A percentile compares a stretch with the other conserved stretches of the same genome.
Evolutionary conservation across 805 yeast genomes (phyloP).

Genomic region (Pachysolen tannophilus): DNA sequence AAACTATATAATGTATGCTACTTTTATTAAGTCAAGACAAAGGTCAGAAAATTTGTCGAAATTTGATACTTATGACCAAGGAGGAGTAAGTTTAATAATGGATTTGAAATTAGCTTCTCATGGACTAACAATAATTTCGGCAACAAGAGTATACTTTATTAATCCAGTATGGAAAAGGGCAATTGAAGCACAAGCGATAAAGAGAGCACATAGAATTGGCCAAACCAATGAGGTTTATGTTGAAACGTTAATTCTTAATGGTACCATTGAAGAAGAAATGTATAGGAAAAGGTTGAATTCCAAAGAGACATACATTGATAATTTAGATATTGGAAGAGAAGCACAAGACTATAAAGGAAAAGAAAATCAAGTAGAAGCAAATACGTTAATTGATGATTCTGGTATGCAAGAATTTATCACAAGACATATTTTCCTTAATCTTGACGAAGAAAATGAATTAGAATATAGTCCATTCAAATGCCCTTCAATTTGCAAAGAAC

Average conservation of each 20-base stretch:
- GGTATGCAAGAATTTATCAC: slow-evolving; percentile 52
- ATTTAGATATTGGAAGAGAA: slow-evolving; percentile 13
- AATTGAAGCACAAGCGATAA: slow-evolving; percentile 68
- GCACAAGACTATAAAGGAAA: slow-evolving; percentile 12
- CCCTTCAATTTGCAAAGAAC: slow-evolving; percentile 15
- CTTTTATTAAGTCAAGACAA: slow-evolving; percentile 42
- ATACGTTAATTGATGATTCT: slow-evolving; percentile 46
- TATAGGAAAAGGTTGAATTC: slow-evolving; percentile 28
- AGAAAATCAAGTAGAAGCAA: slow-evolving; percentile 6
- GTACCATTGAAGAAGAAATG: slow-evolving; percentile 64
- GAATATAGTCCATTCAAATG: slow-evolving; percentile 32
- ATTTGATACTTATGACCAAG: slow-evolving; percentile 35
- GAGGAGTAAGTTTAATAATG: slow-evolving; percentile 54
- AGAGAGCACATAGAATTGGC: slow-evolving; percentile 73
- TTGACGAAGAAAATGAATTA: slow-evolving; percentile 20
- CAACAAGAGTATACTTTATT: slow-evolving; percentile 63
- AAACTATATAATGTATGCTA: slow-evolving; percentile 55
- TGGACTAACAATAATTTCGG: slow-evolving; percentile 60
- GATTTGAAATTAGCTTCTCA: slow-evolving; percentile 61
- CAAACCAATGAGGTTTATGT: slow-evolving; percentile 56
- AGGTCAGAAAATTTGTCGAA: slow-evolving; percentile 44
- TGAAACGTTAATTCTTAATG: slow-evolving; percentile 56
- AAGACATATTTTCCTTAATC: slow-evolving; percentile 37
- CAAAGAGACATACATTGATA: slow-evolving; percentile 6
- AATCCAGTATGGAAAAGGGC: slow-evolving; percentile 67